Conservation (phyloP, 129 eudicot genomes). For the Helichrysum umbraculigerum region DNA sequence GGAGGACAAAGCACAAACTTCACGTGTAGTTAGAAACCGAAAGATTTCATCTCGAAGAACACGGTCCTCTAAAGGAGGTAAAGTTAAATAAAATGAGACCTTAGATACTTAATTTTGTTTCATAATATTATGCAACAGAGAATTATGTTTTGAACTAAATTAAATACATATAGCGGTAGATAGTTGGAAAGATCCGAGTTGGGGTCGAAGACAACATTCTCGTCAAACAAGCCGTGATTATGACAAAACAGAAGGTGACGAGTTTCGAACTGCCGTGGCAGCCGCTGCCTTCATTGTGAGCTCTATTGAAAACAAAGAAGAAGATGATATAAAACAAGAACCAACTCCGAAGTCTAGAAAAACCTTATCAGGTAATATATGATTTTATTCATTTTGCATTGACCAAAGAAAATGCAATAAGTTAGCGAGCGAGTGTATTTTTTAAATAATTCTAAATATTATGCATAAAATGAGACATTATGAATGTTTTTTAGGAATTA, state of each 20-base stretch:
- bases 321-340: slow-evolving; percentile 30
- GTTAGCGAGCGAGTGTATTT: too few relatives aligned
- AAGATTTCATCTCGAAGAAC: slow-evolving; percentile 51
- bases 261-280: slow-evolving; percentile 70
- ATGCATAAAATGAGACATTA: too few relatives aligned
- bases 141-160: neutral
- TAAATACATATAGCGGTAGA: slow-evolving; percentile 26
- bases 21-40: slow-evolving; percentile 38
- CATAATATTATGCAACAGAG: neutral
- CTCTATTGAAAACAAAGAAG: slow-evolving; percentile 44
- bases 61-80: slow-evolving; percentile 59
- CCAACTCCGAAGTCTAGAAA: slow-evolving; percentile 24
- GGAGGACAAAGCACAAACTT: slow-evolving; percentile 47
- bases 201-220: slow-evolving; percentile 49
- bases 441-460: too few relatives aligned
- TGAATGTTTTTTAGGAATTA: too few relatives aligned
- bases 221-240: slow-evolving; percentile 45
- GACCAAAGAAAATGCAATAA: too few relatives aligned
- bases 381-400: neutral
- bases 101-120: neutral
- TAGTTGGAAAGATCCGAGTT: slow-evolving; percentile 41
- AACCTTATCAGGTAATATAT: slow-evolving; percentile 41
- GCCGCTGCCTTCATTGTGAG: slow-evolving; percentile 73
- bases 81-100: neutral
- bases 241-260: slow-evolving; percentile 32